Evolutionary conservation across 805 yeast species (phyloP).

Genomic region (Priceomyces fermenticarens): DNA sequence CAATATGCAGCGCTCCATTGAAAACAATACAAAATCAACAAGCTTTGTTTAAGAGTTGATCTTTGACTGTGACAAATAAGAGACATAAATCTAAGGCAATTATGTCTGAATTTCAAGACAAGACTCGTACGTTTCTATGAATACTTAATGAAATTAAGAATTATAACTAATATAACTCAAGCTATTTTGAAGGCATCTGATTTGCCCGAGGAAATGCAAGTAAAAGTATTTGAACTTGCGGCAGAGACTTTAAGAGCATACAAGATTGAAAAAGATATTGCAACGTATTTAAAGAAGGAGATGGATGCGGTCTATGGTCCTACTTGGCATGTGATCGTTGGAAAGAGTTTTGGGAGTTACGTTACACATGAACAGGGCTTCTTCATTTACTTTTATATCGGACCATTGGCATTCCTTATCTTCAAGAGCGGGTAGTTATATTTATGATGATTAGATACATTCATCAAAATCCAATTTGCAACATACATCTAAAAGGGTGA

Average conservation of each 20-base stretch:
- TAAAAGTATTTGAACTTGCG: constrained; percentile 46
- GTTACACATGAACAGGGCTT: constrained; percentile 77
- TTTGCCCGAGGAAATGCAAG: constrained; percentile 52
- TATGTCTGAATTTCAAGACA: constrained; percentile 6
- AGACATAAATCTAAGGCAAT: background rate
- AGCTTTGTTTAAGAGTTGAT: background rate
- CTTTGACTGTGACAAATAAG: background rate
- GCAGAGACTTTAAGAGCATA: constrained; percentile 41
- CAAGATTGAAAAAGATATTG: constrained; percentile 58
- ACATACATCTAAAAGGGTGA: too few species aligned
- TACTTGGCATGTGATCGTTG: constrained; percentile 82
- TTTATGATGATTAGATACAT: too few species aligned
- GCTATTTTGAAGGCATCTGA: constrained; percentile 44
- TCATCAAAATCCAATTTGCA: background rate
- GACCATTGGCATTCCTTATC: constrained; percentile 61
- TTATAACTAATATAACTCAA: constrained; percentile 14
- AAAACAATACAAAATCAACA: background rate
- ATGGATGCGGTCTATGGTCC: constrained; percentile 63
- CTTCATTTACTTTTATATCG: constrained; percentile 70
- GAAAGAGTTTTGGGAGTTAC: constrained; percentile 74
- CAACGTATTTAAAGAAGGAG: constrained; percentile 62
- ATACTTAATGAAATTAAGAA: background rate
- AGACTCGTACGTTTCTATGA: constrained; percentile 6
- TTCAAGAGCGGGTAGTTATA: constrained; percentile 58
- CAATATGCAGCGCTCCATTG: too few species aligned